A percentile compares a stretch with the other conserved stretches of the same genome.
Evolutionary conservation across 176 grass and related monocot species (phyloP).

Genomic region (Saccharum spontaneum): DNA sequence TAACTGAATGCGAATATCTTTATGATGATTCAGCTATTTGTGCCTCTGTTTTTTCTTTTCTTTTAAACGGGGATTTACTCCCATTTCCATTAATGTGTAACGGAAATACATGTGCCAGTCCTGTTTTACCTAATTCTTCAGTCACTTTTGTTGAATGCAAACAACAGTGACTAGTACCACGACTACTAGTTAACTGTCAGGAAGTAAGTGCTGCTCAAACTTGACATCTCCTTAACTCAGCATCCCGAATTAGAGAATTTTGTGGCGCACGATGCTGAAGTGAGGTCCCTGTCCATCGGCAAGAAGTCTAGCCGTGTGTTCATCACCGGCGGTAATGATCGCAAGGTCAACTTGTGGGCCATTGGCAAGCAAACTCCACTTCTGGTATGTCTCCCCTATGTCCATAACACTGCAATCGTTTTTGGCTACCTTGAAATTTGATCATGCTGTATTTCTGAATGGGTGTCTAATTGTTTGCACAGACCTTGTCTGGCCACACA

Average conservation of each 20-base stretch:
- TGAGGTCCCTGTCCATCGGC: conserved; percentile 73
- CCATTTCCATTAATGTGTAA: not conserved
- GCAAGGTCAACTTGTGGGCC: conserved; percentile 89
- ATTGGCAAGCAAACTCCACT: conserved; percentile 76
- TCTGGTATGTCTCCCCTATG: conserved; percentile 50
- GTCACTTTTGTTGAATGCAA: not conserved
- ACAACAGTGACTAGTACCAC: not conserved
- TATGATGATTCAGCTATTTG: not conserved
- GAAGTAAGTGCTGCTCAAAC: conserved; percentile 14
- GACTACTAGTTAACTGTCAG: not conserved
- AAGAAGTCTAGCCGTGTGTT: conserved; percentile 93
- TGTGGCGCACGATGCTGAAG: conserved; percentile 69
- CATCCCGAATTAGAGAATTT: conserved; percentile 66
- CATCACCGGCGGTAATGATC: conserved; percentile 74
- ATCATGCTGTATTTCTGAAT: conserved; percentile 20
- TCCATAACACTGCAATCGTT: not conserved
- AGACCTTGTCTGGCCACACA: conserved; percentile 88
- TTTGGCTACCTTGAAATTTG: conserved; percentile 20
- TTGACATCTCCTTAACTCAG: conserved; percentile 46
- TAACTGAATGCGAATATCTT: not conserved
- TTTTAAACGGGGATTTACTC: not conserved
- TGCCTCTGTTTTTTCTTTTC: not conserved
- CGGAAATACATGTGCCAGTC: not conserved
- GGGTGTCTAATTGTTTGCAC: conserved; percentile 24
- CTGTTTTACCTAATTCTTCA: not conserved